These are phyloP conservation scores for Apophysomyces elegans DNA, from an alignment of 371 early-diverging fungal species.

Conservation along the genomic window DNA sequence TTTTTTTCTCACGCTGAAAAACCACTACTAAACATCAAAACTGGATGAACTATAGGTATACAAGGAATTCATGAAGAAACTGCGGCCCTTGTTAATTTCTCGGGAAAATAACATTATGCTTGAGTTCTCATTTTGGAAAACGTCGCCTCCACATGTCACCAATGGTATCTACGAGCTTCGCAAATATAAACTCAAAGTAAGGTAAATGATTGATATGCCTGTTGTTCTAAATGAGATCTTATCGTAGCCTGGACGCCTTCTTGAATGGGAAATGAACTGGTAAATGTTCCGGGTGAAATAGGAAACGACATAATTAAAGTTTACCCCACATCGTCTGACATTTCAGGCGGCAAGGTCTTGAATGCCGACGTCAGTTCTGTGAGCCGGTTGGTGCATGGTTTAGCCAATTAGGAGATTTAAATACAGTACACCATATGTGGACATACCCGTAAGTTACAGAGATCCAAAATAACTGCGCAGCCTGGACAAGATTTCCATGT, in stretches of 20 bases:
- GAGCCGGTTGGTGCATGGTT: constrained; percentile 94
- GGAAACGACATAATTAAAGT: constrained; percentile 3
- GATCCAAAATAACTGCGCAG: neutral
- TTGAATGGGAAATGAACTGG: constrained; percentile 90
- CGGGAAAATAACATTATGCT: constrained; percentile 79
- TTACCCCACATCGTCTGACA: neutral
- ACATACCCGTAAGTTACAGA: constrained; percentile 66
- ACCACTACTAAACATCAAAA: neutral
- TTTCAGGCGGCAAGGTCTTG: constrained; percentile 70
- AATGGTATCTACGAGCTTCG: constrained; percentile 86
- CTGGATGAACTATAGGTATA: constrained; percentile 33
- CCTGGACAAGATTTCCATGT: constrained; percentile 7
- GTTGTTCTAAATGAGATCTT: neutral
- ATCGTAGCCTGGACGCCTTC: constrained; percentile 71
- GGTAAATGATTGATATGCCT: neutral
- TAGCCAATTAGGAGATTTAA: constrained; percentile 80
- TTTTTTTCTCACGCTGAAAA: constrained; percentile 7
- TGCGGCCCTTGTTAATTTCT: constrained; percentile 64
- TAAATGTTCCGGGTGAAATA: constrained; percentile 17
- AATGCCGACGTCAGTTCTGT: constrained; percentile 77
- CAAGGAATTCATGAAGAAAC: constrained; percentile 55
- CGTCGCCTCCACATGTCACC: constrained; percentile 63
- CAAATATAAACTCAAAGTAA: constrained; percentile 70
- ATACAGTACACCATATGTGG: constrained; percentile 90
- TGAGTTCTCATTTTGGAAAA: constrained; percentile 90